phyloP scores from a whole-genome alignment of 2,329 filamentous ascomycete genomes.

The Zalaria obscura region DNA sequence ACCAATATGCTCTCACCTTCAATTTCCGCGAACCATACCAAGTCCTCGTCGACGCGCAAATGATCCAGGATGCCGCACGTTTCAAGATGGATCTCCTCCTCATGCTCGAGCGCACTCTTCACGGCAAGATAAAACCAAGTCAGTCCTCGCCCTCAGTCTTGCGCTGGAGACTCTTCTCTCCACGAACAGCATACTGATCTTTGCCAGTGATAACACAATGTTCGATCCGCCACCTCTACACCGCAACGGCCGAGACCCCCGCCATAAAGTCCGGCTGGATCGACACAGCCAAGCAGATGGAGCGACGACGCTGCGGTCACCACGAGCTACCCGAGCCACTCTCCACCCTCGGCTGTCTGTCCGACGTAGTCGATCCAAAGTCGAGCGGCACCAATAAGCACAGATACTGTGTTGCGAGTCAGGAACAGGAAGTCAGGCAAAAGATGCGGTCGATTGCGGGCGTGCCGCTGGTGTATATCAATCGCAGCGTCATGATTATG shows the following conservation, averaged over 20 bases:
- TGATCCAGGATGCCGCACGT: constrained; percentile 64
- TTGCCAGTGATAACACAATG: constrained; percentile 62
- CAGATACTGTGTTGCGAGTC: constrained; percentile 63
- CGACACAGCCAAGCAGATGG: constrained; percentile 57
- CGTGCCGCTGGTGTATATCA: constrained; percentile 66
- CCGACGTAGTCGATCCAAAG: constrained; percentile 67
- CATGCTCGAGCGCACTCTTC: constrained; percentile 66
- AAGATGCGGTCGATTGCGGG: constrained; percentile 53
- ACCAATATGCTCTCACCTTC: constrained; percentile 75
- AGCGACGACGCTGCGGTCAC: constrained; percentile 66
- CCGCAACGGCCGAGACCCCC: constrained; percentile 12
- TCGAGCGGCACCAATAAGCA: constrained; percentile 58
- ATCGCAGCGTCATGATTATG: constrained; percentile 64
- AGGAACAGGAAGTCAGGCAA: constrained; percentile 50
- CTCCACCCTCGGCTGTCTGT: constrained; percentile 54
- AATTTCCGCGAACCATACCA: constrained; percentile 91
- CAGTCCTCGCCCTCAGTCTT: constrained; percentile 18
- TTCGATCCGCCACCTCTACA: constrained; percentile 66
- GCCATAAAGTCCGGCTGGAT: constrained; percentile 44
- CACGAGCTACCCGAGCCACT: constrained; percentile 61
- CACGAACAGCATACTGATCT: neutral
- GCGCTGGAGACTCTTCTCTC: neutral
- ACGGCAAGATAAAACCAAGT: constrained; percentile 75
- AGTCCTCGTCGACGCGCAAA: constrained; percentile 74
- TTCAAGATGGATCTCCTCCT: constrained; percentile 83